Conservation (phyloP, 495 filamentous ascomycete species). For the Podospora pseudocomata region DNA sequence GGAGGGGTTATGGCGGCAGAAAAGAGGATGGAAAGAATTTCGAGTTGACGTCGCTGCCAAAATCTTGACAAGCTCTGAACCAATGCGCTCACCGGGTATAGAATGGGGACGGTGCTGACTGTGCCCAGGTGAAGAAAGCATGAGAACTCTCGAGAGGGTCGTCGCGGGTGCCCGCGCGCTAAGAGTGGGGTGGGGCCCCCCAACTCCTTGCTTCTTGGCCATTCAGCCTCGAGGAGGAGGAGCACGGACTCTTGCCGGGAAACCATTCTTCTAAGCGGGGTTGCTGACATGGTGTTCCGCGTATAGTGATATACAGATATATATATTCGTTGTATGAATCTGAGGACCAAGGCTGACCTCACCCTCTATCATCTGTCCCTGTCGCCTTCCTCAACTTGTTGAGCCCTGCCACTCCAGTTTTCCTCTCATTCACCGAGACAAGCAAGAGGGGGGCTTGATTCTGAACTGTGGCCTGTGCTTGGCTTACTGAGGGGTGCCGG, state of each 20-base stretch:
- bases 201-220: neutral
- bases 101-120: neutral
- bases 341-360: neutral
- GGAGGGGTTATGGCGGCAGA: neutral
- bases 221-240: neutral
- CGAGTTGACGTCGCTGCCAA: neutral
- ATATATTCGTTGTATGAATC: neutral
- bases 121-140: neutral
- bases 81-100: neutral
- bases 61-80: neutral
- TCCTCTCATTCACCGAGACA: neutral
- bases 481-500: neutral
- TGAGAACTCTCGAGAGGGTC: neutral
- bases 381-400: neutral
- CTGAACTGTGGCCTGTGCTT: neutral
- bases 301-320: neutral
- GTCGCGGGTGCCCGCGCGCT: neutral
- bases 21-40: neutral
- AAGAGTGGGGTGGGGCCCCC: neutral
- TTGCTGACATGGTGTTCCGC: neutral
- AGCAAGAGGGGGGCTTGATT: neutral
- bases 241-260: neutral
- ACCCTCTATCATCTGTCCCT: neutral
- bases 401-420: neutral
- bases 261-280: neutral